A percentile compares a stretch with the other conserved stretches of the same genome.
Evolutionary conservation across 2,329 filamentous ascomycete species (phyloP).

Genomic region (Pestalotiopsis sp.): DNA sequence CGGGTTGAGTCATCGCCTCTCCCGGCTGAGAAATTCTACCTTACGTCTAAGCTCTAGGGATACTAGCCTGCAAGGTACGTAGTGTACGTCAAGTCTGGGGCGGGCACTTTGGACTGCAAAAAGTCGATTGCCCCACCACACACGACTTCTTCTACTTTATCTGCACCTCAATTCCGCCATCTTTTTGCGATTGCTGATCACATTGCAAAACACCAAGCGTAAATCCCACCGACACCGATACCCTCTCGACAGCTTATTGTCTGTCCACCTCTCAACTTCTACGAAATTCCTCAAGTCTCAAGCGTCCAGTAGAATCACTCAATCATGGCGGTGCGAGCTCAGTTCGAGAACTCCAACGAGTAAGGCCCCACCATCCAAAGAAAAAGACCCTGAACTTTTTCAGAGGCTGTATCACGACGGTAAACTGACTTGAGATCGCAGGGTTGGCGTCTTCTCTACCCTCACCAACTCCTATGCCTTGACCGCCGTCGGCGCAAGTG

Average conservation of each 20-base stretch:
- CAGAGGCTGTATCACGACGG: not conserved
- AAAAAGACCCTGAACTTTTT: not conserved
- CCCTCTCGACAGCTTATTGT: slow-evolving; percentile 10
- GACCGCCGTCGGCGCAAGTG: slow-evolving; percentile 89
- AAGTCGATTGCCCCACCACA: slow-evolving; percentile 8
- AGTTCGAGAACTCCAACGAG: slow-evolving; percentile 93
- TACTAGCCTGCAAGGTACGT: not conserved
- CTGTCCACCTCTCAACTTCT: not conserved
- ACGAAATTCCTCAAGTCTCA: slow-evolving; percentile 11
- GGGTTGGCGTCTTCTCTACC: slow-evolving; percentile 94
- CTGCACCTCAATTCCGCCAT: slow-evolving; percentile 4
- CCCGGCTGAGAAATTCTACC: not conserved
- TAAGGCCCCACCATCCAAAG: slow-evolving; percentile 44
- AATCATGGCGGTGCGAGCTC: slow-evolving; percentile 67
- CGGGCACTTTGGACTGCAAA: not conserved
- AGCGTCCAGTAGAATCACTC: slow-evolving; percentile 11
- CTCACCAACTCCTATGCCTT: slow-evolving; percentile 97
- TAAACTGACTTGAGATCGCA: slow-evolving; percentile 36
- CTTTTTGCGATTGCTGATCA: not conserved
- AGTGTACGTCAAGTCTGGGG: not conserved
- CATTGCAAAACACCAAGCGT: not conserved
- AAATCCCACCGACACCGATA: not conserved
- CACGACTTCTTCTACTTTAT: slow-evolving; percentile 10
- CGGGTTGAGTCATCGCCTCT: slow-evolving; percentile 6
- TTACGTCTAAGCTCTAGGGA: not conserved